phyloP scores from a whole-genome alignment of 768 basidiomycete genomes.

The Amanita exitialis region DNA sequence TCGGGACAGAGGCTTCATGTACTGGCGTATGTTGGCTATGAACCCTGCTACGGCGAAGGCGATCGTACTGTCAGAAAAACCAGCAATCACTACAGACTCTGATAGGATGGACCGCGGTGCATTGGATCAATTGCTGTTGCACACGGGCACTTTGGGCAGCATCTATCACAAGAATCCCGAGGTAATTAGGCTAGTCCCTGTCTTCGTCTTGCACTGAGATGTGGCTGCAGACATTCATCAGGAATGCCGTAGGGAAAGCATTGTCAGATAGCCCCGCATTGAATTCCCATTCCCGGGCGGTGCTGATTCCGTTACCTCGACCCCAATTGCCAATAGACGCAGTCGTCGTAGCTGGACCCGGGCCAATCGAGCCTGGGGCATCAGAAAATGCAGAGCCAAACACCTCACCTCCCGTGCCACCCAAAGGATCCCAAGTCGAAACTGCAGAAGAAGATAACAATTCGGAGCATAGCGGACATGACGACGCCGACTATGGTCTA shows the following conservation, averaged over 20 bases:
- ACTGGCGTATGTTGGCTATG: slow-evolving; percentile 94
- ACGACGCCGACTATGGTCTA: slow-evolving; percentile 33
- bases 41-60: slow-evolving; percentile 83
- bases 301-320: slow-evolving; percentile 53
- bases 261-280: slow-evolving; percentile 84
- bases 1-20: slow-evolving; percentile 97
- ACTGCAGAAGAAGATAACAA: slow-evolving; percentile 11
- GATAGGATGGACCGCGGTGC: slow-evolving; percentile 96
- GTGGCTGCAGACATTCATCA: slow-evolving; percentile 73
- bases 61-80: slow-evolving; percentile 89
- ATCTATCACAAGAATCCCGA: slow-evolving; percentile 99
- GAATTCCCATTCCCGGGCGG: slow-evolving; percentile 69
- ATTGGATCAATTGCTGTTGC: slow-evolving; percentile 87
- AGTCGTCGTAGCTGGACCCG: slow-evolving; percentile 53
- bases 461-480: slow-evolving; percentile 21
- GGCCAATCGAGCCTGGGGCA: slow-evolving; percentile 39
- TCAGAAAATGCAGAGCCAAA: slow-evolving; percentile 16
- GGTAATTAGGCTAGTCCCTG: slow-evolving; percentile 25
- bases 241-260: slow-evolving; percentile 76
- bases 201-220: neutral
- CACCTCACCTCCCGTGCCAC: slow-evolving; percentile 21
- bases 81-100: slow-evolving; percentile 94
- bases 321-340: slow-evolving; percentile 33
- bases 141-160: slow-evolving; percentile 88
- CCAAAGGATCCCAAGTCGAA: slow-evolving; percentile 15